Percentiles rank a stretch among this genome's conserved stretches.
Conservation (phyloP, 768 basidiomycete genomes). For the Coprinopsis marcescibilis region DNA sequence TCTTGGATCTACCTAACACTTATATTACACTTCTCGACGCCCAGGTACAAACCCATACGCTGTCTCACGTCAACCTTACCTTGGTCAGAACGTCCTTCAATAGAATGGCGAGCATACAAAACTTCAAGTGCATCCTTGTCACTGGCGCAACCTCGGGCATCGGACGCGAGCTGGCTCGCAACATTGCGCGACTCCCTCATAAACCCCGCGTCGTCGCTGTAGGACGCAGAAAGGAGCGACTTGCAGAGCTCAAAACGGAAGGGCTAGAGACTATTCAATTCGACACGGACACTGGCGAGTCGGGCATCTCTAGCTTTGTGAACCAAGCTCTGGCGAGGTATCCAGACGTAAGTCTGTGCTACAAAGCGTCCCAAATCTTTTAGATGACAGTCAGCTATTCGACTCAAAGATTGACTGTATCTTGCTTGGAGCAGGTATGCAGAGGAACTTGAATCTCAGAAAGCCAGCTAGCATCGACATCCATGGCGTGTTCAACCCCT, state of each 20-base stretch:
- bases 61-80: too few relatives aligned
- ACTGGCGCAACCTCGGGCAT: constrained; percentile 57
- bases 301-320: constrained; percentile 34
- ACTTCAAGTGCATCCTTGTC: constrained; percentile 46
- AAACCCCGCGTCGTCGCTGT: constrained; percentile 45
- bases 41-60: too few relatives aligned
- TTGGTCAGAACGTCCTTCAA: too few relatives aligned
- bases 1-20: too few relatives aligned
- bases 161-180: constrained; percentile 49
- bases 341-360: constrained; percentile 42
- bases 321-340: constrained; percentile 35
- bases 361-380: background rate
- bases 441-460: constrained; percentile 42
- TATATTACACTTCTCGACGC: too few relatives aligned
- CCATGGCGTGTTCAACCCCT: constrained; percentile 17
- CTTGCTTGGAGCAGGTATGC: constrained; percentile 48
- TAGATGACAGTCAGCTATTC: background rate
- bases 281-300: constrained; percentile 36
- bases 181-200: constrained; percentile 40
- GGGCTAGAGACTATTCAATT: constrained; percentile 38
- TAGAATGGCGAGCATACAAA: constrained; percentile 33
- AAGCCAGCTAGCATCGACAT: constrained; percentile 30
- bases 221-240: constrained; percentile 47
- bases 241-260: constrained; percentile 39
- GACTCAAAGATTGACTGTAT: constrained; percentile 46